Evolutionary conservation across 352 stramenopile genomes (phyloP), one percentile per base, ranked within the genome.

Genomic region (Phytophthora multivora): DNA sequence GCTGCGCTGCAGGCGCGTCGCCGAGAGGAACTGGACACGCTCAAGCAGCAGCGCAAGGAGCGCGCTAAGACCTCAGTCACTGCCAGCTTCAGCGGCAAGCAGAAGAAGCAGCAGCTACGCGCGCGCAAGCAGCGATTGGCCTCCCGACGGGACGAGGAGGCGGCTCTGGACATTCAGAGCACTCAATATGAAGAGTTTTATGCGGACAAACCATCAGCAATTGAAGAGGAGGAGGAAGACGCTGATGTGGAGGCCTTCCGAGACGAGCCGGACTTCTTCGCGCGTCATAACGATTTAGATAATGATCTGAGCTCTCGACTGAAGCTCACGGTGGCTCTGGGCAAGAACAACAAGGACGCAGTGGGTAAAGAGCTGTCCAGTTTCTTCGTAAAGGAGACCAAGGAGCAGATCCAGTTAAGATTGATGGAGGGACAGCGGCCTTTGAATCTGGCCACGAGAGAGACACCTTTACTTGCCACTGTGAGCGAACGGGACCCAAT

Each of bases 311-410:
- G 75, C 52, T 82, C 80, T 38, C 67, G 81, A 3, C 60, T 95
- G 21, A 92, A 92, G 67, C 75, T 95, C 16, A 93, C 86, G 6
- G 86, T 92, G 31, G 83, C 86, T 57, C 67, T 95, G 7, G 86
- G 86, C 35, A 89, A 90, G 48, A 88, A 91, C 69, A 91, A 86
- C 66, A 95, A 91, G 52, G 81, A 93, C 57, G 59, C 80, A 2
- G 80, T 93, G 26, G 86, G 83, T 21, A 95, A 93, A 60, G 79
- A 95, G 61, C 74, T 95, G 11, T 93, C 86, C 36, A 90, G 81
- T 53, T 95, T 89, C 54, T 95, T 95, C 33, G 86, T 93, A 15
- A 95, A 91, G 48, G 86, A 95, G 64, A 91, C 83, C 21, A 92
- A 93, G 57, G 86, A 95, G 69, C 83, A 95, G 63, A 92, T 95